Base-by-base conservation (phyloP, 768 basidiomycete genomes). In the Termitomyces sp. region DNA sequence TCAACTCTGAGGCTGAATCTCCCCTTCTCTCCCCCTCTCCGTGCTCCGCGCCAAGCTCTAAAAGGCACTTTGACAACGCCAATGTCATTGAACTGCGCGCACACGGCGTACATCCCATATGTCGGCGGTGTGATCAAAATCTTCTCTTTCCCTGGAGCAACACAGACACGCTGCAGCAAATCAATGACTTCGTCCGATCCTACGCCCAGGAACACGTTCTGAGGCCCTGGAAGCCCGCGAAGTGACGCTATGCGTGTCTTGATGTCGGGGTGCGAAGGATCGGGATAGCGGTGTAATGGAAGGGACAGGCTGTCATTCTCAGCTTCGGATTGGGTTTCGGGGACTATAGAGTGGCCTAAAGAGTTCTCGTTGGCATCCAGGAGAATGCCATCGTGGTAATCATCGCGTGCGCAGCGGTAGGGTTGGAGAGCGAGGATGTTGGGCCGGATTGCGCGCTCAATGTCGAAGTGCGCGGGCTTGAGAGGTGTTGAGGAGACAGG, bases 321-420 rank as follows among this genome's bases (percentile, higher is more conserved):
- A 28, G 68, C 44, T 15, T 68, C 63, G 3, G 35, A 49, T 4
- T 50, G 49, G 15, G 72, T 63, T 10, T 65, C 64, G 1, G 68
- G 60, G 24, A 77, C 72, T 37, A 98, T 87, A 2, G 90, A 86
- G 66, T 91, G 90, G 0, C 97, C 96, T 35, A 94, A 78, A 0
- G 96, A 82, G 67, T 99, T 98, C 75, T 99, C 97, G 71, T 99
- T 99, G 14, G 97, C 97, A 62, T 99, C 97, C 21, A 99, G 82
- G 26, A 99, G 82, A 63, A 98, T 87, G 22, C 95, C 95, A 2
- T 82, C 74, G 46, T 85, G 83, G 72, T 97, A 99, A 73, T 99
- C 96, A 65, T 99, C 96, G 45, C 97, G 79, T 0, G 97, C 97
- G 64, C 94, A 98, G 30, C 95, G 85, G 71, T 99, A 98, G 0